Conservation (phyloP, 768 basidiomycete species). For the Tylopilus sp. region DNA sequence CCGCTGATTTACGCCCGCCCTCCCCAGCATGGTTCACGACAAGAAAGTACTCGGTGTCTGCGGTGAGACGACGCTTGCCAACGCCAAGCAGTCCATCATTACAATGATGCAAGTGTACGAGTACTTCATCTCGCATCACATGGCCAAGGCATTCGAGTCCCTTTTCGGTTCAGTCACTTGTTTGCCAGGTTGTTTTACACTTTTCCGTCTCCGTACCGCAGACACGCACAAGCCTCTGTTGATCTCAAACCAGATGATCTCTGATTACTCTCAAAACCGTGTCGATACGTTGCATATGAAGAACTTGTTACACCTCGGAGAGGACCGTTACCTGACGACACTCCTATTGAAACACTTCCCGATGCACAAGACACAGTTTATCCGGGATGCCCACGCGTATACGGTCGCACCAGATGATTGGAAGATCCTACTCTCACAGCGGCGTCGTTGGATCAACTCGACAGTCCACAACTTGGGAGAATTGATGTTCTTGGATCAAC, state of each 20-base stretch:
- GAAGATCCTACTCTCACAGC: slow-evolving; percentile 90
- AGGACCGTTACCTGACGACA: slow-evolving; percentile 98
- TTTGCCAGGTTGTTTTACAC: slow-evolving; percentile 97
- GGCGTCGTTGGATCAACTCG: slow-evolving; percentile 99
- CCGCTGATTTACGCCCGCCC: neutral
- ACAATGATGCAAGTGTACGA: slow-evolving; percentile 99
- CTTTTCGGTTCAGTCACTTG: slow-evolving; percentile 98
- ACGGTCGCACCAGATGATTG: slow-evolving; percentile 96
- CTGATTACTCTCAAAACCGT: slow-evolving; percentile 93
- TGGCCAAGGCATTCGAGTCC: slow-evolving; percentile 97
- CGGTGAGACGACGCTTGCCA: slow-evolving; percentile 90
- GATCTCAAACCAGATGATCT: slow-evolving; percentile 85
- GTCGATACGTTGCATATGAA: slow-evolving; percentile 99
- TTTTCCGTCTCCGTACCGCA: slow-evolving; percentile 91
- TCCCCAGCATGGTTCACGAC: slow-evolving; percentile 89
- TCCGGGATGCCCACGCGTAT: slow-evolving; percentile 89
- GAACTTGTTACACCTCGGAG: slow-evolving; percentile 94
- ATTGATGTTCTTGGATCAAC: slow-evolving; percentile 83
- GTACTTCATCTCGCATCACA: slow-evolving; percentile 98
- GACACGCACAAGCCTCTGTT: slow-evolving; percentile 95
- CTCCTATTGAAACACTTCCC: slow-evolving; percentile 95
- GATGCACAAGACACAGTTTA: slow-evolving; percentile 90
- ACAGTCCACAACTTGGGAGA: slow-evolving; percentile 97
- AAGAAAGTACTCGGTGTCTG: slow-evolving; percentile 92
- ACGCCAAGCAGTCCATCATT: slow-evolving; percentile 91